Evolutionary conservation across 73 alveolate genomes (phyloP), one percentile per base, ranked within the genome.

Genomic region (Paramecium tetraurelia): DNA sequence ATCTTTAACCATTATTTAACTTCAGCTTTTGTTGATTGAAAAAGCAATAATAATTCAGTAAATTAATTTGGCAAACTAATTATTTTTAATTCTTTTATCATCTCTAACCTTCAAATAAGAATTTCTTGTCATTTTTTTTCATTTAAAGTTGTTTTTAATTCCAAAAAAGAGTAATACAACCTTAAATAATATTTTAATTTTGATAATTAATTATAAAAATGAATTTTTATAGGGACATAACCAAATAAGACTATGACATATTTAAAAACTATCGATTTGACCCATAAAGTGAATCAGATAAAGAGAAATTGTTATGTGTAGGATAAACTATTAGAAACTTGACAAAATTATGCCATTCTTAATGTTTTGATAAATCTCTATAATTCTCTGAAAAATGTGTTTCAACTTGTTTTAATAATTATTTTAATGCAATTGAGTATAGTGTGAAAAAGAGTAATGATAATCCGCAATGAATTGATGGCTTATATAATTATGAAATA

Each of bases 381-480:
- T 63, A 63, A 27, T 63, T 31, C 27, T 63, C 84, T 4, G 84
- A 63, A 63, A 63, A 63, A 63, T 63, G 84, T 63, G 84, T 63
- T 20, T 31, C 41, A 33, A 63, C 41, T 22, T 63, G 84, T 63
- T 63, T 63, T 63, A 63, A 63, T 29, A 63, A 63, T 63, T 63
- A 63, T 33, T 63, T 63, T 63, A 33, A 63, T 63, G 9, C 50
- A 12, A 7, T 63, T 3, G 84, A 63, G 84, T 63, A 63, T 63
- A 33, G 16, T 40, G 48, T 40, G 24, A 63, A 63, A 33, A 27
- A 63, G 69, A 53, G 31, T 16, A 53, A 53, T 53, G 31, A 53
- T 1, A 18, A 6, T 53, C 69, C 10, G 7, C 9, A 50, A 50
- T 50, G 63, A 50, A 50, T 50, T 16, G 31, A 53, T 53, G 16